phyloP scores from a whole-genome alignment of 192 early-diverging fungal genomes.

The Diversispora eburnea region DNA sequence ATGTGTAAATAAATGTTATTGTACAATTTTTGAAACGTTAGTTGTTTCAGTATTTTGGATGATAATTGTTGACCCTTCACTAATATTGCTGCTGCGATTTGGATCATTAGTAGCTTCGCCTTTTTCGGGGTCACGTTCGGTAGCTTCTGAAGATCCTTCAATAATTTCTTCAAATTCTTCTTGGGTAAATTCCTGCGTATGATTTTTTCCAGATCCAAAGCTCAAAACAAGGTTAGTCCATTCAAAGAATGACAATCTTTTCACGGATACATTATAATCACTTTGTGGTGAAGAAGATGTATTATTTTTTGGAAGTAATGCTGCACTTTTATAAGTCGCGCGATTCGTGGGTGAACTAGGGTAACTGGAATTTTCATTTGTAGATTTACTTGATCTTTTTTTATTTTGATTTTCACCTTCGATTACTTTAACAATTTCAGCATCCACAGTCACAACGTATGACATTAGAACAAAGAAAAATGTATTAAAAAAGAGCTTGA shows the following conservation, averaged over 20 bases:
- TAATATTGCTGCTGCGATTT: no score
- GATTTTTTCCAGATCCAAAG: not conserved
- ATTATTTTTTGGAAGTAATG: not conserved
- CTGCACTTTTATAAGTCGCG: not conserved
- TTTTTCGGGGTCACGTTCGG: no score
- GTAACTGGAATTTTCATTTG: not conserved
- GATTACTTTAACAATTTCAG: constrained; percentile 23
- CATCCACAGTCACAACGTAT: constrained; percentile 18
- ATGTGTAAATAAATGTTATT: no score
- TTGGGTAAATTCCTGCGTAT: not conserved
- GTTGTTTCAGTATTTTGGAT: no score
- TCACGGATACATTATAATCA: constrained; percentile 10
- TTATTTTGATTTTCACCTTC: not conserved
- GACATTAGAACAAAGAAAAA: not conserved
- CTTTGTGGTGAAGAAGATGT: not conserved
- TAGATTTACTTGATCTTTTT: not conserved
- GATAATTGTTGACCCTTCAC: no score
- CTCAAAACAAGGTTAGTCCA: constrained; percentile 6
- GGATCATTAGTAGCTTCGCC: no score
- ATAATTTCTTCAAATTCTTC: not conserved
- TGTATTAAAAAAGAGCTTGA: not conserved
- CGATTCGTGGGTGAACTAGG: not conserved
- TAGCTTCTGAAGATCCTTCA: no score
- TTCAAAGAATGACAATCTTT: constrained; percentile 20
- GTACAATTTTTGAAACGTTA: no score